Conservation (phyloP, 805 yeast species). For the Komagataella kurtzmanii region DNA sequence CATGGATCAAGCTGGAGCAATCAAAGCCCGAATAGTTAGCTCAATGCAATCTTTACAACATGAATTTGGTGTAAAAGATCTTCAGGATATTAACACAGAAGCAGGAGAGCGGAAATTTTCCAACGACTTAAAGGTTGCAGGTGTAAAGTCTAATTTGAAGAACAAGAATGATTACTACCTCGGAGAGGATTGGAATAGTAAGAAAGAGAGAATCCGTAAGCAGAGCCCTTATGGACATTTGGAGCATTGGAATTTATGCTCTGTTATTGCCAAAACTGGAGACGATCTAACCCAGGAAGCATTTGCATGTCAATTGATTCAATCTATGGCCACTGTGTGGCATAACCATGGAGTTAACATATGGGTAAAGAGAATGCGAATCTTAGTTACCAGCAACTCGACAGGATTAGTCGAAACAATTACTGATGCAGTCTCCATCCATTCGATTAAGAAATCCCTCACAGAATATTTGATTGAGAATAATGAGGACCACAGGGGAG, state of each 20-base stretch:
- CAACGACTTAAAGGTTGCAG: conserved; percentile 82
- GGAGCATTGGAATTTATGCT: conserved; percentile 88
- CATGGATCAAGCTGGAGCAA: conserved; percentile 46
- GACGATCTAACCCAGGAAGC: conserved; percentile 95
- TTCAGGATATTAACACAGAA: conserved; percentile 42
- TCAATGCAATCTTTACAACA: conserved; percentile 71
- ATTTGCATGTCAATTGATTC: conserved; percentile 89
- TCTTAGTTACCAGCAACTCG: conserved; percentile 77
- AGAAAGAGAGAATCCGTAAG: conserved; percentile 67
- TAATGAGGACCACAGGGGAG: conserved; percentile 59
- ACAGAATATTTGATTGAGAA: conserved; percentile 58
- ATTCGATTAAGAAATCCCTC: conserved; percentile 85
- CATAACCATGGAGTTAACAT: conserved; percentile 48
- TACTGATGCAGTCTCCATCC: conserved; percentile 86
- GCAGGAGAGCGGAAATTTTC: conserved; percentile 89
- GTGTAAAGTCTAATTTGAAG: conserved; percentile 26
- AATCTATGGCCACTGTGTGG: conserved; percentile 83
- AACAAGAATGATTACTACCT: conserved; percentile 29
- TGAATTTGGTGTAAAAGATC: conserved; percentile 39
- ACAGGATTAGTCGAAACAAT: conserved; percentile 94
- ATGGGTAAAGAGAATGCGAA: conserved; percentile 93
- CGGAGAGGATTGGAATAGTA: conserved; percentile 89
- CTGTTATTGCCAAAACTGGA: conserved; percentile 94
- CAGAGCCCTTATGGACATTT: conserved; percentile 75
- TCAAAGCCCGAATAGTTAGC: conserved; percentile 55